Conservation (phyloP, 2,329 filamentous ascomycete species). For the Aspergillus sp. region DNA sequence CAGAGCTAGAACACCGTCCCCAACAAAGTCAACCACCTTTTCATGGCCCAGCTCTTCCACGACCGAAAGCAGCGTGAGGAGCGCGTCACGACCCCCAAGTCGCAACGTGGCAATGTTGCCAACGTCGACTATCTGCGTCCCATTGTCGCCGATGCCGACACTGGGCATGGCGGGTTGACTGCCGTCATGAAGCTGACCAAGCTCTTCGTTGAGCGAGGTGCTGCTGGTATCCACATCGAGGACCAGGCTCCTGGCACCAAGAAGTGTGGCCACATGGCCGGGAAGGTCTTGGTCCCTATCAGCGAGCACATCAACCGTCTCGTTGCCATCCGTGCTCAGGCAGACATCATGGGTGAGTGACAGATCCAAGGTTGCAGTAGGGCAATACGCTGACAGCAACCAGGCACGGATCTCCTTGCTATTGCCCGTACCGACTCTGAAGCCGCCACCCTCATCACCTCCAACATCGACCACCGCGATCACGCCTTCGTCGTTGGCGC, state of each 20-base stretch:
- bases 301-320: conserved; percentile 97
- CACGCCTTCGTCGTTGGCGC: conserved; percentile 85
- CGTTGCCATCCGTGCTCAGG: conserved; percentile 91
- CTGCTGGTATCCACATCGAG: conserved; percentile 96
- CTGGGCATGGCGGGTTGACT: conserved; percentile 93
- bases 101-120: conserved; percentile 60
- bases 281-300: conserved; percentile 93
- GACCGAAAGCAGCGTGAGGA: conserved; percentile 98
- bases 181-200: conserved; percentile 99
- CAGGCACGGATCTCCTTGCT: conserved; percentile 73
- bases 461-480: conserved; percentile 90
- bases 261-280: conserved; percentile 99
- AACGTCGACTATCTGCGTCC: conserved; percentile 92
- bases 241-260: conserved; percentile 97
- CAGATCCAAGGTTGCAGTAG: background rate
- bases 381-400: conserved; percentile 3
- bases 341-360: conserved; percentile 83
- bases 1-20: conserved; percentile 74
- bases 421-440: conserved; percentile 95
- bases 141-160: conserved; percentile 94
- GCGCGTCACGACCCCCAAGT: conserved; percentile 66
- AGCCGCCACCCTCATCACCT: conserved; percentile 92
- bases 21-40: conserved; percentile 95
- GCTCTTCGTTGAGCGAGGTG: conserved; percentile 91
- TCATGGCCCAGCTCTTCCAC: conserved; percentile 98